Evolutionary conservation across 2,329 filamentous ascomycete genomes (phyloP), one percentile per base, ranked within the genome.

Genomic region (Xenoacremonium recifei): DNA sequence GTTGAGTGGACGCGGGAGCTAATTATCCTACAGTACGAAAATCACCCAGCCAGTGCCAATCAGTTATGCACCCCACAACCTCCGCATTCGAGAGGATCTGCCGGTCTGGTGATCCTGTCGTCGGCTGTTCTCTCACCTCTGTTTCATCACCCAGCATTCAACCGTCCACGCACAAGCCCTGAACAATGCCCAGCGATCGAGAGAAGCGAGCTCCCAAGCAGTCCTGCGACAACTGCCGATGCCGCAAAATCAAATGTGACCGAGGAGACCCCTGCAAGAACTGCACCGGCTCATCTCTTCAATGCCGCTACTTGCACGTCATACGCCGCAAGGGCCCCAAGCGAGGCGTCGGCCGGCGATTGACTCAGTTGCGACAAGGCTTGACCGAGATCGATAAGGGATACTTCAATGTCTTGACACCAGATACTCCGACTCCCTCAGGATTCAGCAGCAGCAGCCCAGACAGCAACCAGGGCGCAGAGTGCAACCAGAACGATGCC

Each of bases 231-330:
- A 61, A 55, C 41, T 61, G 58, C 30, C 58, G 58, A 30, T 61
- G 55, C 34, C 54, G 62, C 39, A 64, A 64, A 40, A 58, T 62
- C 37, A 64, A 62, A 40, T 64, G 62, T 38, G 61, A 64, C 41
- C 59, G 62, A 11, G 57, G 51, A 3, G 33, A 53, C 19, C 62
- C 60, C 6, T 62, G 60, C 37, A 54, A 47, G 40, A 60, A 57
- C 35, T 63, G 60, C 49, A 42, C 51, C 37, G 38, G 48, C 20
- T 51, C 51, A 4, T 45, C 52, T n/a, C 48, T 62, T 35, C 53
- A 42, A 19, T 63, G 60, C 30, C 53, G 55, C 20, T 63, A 63
- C 39, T 49, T 54, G n/a, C 58, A 63, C 42, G 55, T 47, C 17
- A 53, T 61, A 16, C 56, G 58, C 11, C 51, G 59, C 21, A 60